Percentiles rank a stretch among this genome's conserved stretches.
Evolutionary conservation across 352 stramenopile genomes (phyloP).

Genomic region (Thalassiosira sp.): DNA sequence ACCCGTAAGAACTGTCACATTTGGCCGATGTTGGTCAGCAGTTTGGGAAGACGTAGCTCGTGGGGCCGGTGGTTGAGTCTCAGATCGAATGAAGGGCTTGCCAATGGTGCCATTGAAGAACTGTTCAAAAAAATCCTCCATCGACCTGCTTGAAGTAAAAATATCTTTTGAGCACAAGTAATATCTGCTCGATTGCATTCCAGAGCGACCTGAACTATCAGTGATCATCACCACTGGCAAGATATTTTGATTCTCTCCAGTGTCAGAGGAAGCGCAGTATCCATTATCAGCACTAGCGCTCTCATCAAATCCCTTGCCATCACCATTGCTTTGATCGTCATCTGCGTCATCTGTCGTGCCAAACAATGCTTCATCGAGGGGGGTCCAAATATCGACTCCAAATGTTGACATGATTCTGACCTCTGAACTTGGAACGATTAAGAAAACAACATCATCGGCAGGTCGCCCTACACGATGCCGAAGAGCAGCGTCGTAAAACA

Average conservation of each 20-base stretch:
- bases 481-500: slow-evolving; percentile 52
- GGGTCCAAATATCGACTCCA: slow-evolving; percentile 76
- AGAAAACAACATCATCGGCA: slow-evolving; percentile 59
- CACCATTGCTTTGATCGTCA: background rate
- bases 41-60: background rate
- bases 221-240: slow-evolving; percentile 62
- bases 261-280: slow-evolving; percentile 21
- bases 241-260: slow-evolving; percentile 17
- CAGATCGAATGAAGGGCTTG: slow-evolving; percentile 48
- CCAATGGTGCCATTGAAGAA: slow-evolving; percentile 51
- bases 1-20: slow-evolving; percentile 49
- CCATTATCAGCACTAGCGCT: slow-evolving; percentile 9
- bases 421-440: slow-evolving; percentile 74
- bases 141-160: slow-evolving; percentile 22
- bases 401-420: slow-evolving; percentile 68
- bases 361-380: slow-evolving; percentile 57
- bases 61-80: background rate
- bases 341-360: background rate
- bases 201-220: slow-evolving; percentile 38
- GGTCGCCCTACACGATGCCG: slow-evolving; percentile 24
- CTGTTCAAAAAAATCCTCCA: slow-evolving; percentile 51
- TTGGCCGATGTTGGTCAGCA: background rate
- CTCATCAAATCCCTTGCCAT: background rate
- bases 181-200: slow-evolving; percentile 39
- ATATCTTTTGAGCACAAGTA: slow-evolving; percentile 54